Percentiles rank a stretch among this genome's conserved stretches.
phyloP scores from a whole-genome alignment of 1,284 basidiomycete species.

The Salmacisia buchloeana region DNA sequence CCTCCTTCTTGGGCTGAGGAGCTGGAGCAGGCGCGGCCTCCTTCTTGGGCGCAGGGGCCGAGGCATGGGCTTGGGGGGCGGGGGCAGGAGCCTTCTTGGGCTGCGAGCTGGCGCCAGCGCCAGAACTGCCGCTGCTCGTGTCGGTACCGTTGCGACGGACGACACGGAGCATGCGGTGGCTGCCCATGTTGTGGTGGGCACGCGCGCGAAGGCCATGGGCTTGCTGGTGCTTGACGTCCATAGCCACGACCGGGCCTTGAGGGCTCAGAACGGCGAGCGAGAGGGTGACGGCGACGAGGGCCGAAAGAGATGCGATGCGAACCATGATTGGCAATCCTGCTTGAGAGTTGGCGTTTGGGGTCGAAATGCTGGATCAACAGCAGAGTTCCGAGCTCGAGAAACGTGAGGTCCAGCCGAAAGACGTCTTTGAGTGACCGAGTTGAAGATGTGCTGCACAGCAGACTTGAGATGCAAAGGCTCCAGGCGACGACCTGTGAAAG shows the following conservation, averaged over 20 bases:
- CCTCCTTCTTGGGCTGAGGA: not conserved
- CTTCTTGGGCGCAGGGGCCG: not conserved
- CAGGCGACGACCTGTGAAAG: not conserved
- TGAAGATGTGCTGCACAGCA: constrained; percentile 3
- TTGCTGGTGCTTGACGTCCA: not conserved
- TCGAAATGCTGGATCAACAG: constrained; percentile 6
- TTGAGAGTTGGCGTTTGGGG: not conserved
- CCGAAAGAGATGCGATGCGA: not conserved
- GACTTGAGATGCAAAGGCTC: constrained; percentile 2
- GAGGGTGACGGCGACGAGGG: not conserved
- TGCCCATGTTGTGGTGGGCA: constrained; percentile 7
- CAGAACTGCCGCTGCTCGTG: not conserved
- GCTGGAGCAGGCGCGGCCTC: constrained; percentile 2
- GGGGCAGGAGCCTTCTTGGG: constrained; percentile 1
- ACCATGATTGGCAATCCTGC: not conserved
- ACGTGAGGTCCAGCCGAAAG: not conserved
- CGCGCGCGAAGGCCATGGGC: constrained; percentile 6
- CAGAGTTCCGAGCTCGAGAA: not conserved
- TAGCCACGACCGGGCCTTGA: not conserved
- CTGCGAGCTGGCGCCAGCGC: not conserved
- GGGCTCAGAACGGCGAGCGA: not conserved
- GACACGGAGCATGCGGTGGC: constrained; percentile 5
- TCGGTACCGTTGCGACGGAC: constrained; percentile 4
- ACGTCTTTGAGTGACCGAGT: not conserved
- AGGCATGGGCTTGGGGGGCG: too few species aligned